Evolutionary conservation across 176 grass and related monocot genomes (phyloP), one percentile per base, ranked within the genome.

Genomic region (Zoysia pacifica): DNA sequence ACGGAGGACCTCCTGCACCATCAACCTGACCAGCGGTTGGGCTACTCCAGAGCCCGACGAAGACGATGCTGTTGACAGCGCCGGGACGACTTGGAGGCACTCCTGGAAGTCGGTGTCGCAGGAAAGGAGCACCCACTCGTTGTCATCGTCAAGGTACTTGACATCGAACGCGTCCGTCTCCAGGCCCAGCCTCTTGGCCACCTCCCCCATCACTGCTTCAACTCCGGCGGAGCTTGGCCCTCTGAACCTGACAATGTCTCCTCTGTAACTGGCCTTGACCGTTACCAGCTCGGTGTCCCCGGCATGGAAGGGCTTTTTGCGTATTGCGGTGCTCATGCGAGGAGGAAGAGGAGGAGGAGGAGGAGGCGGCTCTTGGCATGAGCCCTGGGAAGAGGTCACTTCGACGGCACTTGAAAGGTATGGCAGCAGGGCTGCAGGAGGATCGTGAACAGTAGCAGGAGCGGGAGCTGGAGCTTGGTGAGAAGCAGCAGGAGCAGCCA

Each of bases 141-240:
- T 83, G 69, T 94, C 91, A 41, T 97, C 91, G 74, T 97, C 94
- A 18, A 97, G 76, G 75, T 92, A 97, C 82, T 90, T 94, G 86
- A 92, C 83, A n/a, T 92, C 87, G 37, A 97, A 97, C 50, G 76
- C 58, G 36, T 83, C 56, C 16, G 69, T 70, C 2, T 89, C 89
- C 74, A 97, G 62, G 60, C 86, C 75, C 73, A 97, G 80, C 80
- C 94, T 84, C 75, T 70, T 84, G 61, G 85, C 87, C 77, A 94
- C 83, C 82, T 94, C 90, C 50, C 16, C 66, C 84, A 79, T 91
- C 42, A 94, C 82, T 1, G 36, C 66, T 2, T 38, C 16, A 2
- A 97, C 69, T 14, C 87, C 78, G 3, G 78, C 85, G 0, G 76
- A 79, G 65, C 70, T 62, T 1, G 66, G 54, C 68, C 92, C 79